phyloP scores from a whole-genome alignment of 345 rosid species.

The Populus ilicifolia region DNA sequence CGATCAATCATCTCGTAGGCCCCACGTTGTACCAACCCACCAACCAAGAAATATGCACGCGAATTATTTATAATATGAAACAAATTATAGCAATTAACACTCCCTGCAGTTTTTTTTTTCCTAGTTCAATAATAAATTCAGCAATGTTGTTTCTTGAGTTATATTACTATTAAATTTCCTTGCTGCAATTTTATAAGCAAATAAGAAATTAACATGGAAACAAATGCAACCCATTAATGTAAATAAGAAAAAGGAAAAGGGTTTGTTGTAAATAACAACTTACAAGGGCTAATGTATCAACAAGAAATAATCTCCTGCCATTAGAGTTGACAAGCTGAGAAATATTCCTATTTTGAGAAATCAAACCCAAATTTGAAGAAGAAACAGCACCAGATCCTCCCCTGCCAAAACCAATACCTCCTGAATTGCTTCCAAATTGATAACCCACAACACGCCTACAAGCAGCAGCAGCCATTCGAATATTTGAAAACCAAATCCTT shows the following conservation, averaged over 20 bases:
- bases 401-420: slow-evolving; percentile 12
- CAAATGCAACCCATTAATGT: background rate
- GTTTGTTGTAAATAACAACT: background rate
- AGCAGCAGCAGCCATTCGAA: slow-evolving; percentile 41
- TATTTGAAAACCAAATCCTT: background rate
- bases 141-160: background rate
- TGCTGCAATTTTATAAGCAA: background rate
- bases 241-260: background rate
- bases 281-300: slow-evolving; percentile 30
- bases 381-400: slow-evolving; percentile 30
- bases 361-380: slow-evolving; percentile 6
- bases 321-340: slow-evolving; percentile 23
- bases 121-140: too few species aligned
- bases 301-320: slow-evolving; percentile 23
- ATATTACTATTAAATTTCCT: background rate
- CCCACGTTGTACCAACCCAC: too few species aligned
- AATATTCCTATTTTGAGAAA: slow-evolving; percentile 15
- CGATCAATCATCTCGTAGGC: too few species aligned
- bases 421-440: slow-evolving; percentile 34
- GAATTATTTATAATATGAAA: too few species aligned
- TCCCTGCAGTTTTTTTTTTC: too few species aligned
- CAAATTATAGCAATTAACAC: too few species aligned
- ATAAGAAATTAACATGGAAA: background rate
- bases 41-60: too few species aligned
- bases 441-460: slow-evolving; percentile 35